These are phyloP conservation scores for Umbelopsis sp. DNA, from an alignment of 192 early-diverging fungal genomes.

Conservation along the genomic window DNA sequence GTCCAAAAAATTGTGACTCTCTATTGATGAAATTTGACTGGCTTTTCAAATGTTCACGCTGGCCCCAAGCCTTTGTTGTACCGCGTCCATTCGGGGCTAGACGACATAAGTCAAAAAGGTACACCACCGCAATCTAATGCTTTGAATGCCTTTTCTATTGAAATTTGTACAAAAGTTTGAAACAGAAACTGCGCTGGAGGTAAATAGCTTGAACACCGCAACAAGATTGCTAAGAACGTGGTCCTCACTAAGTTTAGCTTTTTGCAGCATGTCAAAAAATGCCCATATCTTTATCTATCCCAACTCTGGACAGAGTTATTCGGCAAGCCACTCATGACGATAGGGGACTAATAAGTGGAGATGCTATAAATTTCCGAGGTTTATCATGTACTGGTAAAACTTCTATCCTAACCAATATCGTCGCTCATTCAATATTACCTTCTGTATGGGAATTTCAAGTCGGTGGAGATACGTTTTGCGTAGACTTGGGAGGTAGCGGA, in stretches of 20 bases:
- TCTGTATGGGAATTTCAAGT: neutral
- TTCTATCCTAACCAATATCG: neutral
- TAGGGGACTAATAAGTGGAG: neutral
- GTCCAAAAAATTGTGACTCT: no score
- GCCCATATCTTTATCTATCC: neutral
- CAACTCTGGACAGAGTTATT: neutral
- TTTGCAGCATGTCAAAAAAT: neutral
- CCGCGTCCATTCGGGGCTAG: no score
- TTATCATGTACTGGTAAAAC: neutral
- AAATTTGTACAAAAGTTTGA: constrained; percentile 11
- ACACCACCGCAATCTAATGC: neutral
- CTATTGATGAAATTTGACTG: no score
- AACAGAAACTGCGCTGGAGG: constrained; percentile 8
- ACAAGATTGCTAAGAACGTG: neutral
- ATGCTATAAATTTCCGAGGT: neutral
- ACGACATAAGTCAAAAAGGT: no score
- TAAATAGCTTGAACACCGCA: neutral
- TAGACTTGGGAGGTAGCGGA: neutral
- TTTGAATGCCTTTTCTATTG: constrained; percentile 13
- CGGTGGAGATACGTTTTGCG: neutral
- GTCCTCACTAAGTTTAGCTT: neutral
- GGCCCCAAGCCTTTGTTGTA: no score
- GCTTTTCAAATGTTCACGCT: no score
- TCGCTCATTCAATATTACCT: neutral
- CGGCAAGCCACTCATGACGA: neutral